Evolutionary conservation across 2,329 filamentous ascomycete species (phyloP).

Genomic region (Fusarium agapanthi): DNA sequence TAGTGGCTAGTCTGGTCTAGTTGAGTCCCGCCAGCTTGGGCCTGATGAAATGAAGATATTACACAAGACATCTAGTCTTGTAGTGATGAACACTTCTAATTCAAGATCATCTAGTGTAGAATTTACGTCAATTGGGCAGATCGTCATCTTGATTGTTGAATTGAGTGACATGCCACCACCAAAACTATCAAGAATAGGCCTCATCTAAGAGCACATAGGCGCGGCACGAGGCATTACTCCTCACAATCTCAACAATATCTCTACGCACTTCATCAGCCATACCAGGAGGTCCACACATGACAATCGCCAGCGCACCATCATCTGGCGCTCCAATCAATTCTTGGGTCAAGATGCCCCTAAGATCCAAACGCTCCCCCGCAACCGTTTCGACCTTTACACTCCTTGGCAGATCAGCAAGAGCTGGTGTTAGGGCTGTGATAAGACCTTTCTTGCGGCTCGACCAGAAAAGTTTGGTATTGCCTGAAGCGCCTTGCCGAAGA

Average conservation of each 20-base stretch:
- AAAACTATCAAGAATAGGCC: conserved; percentile 41
- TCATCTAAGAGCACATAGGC: conserved; percentile 41
- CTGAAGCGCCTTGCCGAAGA: conserved; percentile 19
- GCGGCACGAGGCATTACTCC: conserved; percentile 19
- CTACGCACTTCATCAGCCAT: conserved; percentile 45
- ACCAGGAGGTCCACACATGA: conserved; percentile 43
- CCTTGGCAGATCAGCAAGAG: conserved; percentile 19
- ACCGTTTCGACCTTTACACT: conserved; percentile 34
- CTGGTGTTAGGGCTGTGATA: conserved; percentile 15
- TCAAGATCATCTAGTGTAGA: background rate
- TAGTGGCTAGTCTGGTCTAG: background rate
- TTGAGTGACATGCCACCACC: background rate
- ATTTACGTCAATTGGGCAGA: background rate
- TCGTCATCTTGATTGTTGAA: background rate
- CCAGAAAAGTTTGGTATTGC: conserved; percentile 39
- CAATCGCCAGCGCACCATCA: conserved; percentile 34
- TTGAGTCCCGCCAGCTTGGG: background rate
- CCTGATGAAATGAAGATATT: background rate
- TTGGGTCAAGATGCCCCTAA: conserved; percentile 32
- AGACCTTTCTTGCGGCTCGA: conserved; percentile 34
- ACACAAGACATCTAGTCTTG: background rate
- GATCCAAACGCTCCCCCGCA: conserved; percentile 36
- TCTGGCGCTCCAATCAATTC: conserved; percentile 24
- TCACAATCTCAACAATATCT: conserved; percentile 34
- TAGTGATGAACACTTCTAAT: background rate